Evolutionary conservation across 78 protist species (phyloP), one percentile per base, ranked within the genome.

Genomic region (Thecamonas trahens): DNA sequence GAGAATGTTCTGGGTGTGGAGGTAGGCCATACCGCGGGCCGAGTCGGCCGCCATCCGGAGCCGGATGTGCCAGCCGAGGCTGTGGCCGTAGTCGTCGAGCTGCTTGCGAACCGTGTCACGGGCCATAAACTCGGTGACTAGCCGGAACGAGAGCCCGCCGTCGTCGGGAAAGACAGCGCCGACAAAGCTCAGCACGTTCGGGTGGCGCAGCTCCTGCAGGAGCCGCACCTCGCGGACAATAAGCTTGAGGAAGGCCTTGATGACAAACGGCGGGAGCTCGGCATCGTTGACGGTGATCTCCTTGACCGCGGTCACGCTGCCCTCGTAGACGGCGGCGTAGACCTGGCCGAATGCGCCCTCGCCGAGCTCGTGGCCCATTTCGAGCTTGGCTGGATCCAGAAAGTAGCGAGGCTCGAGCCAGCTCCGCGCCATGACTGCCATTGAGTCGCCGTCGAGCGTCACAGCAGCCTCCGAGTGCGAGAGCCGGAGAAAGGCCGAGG

Each of bases 21-120:
- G 70, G 58, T 74, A 84, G 38, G 15, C 54, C 81, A 77, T 74
- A 7, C 75, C 90, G 9, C 60, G 28, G 6, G 84, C 84, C 26
- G 68, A 57, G 60, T 79, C 82, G 28, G 3, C n/a, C 13, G 77
- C 67, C 37, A 79, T 24, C 6, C 26, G 35, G 22, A 50, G 5
- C 52, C 71, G 57, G 29, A 66, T 42, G 47, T 9, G 8, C 71
- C 71, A 66, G 24, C 52, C 34, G 35, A 66, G 44, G 32, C 3
- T 40, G 42, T 31, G 42, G 28, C 17, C 32, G 40, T 60, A 22
- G 22, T 32, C 34, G 20, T 35, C 13, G 17, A 29, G 24, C 38
- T 13, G 26, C 18, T 13, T 1, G 32, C 32, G 38, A 29, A 67
- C 49, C 1, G 9, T 29, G 26, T 52, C 62, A 44, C 70, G 40